These are phyloP conservation scores for Vicia sativa DNA, from an alignment of 306 rosid genomes.

Conservation along the genomic window DNA sequence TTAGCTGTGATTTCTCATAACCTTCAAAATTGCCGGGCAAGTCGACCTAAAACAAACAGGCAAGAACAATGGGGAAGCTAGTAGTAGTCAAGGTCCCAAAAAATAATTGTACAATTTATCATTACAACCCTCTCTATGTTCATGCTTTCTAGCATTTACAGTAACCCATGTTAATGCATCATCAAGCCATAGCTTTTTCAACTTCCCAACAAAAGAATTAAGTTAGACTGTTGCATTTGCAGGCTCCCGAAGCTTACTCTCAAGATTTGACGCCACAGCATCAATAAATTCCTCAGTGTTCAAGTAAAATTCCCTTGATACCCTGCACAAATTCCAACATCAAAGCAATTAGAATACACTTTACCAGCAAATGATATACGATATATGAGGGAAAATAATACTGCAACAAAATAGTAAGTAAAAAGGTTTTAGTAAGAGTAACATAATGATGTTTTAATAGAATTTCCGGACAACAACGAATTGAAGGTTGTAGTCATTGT, in stretches of 20 bases:
- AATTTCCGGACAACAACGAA: not conserved
- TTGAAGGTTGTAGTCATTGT: not conserved
- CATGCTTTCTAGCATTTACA: not conserved
- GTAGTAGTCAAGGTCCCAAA: conserved; percentile 10
- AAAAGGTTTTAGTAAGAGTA: not conserved
- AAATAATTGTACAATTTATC: not conserved
- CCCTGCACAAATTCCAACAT: conserved; percentile 55
- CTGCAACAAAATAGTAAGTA: not conserved
- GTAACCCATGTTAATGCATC: conserved; percentile 13
- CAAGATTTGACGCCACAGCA: conserved; percentile 72
- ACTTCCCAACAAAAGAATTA: not conserved
- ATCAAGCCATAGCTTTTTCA: conserved; percentile 8
- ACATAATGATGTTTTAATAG: not conserved
- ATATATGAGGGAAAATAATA: too few species aligned
- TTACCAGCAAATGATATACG: not conserved
- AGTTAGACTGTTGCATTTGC: conserved; percentile 46
- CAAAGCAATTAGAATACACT: conserved; percentile 25
- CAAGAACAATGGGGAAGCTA: conserved; percentile 23
- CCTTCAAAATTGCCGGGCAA: too few species aligned
- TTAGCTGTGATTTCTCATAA: not conserved
- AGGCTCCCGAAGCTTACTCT: conserved; percentile 57
- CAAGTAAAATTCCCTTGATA: conserved; percentile 74
- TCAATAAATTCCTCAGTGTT: conserved; percentile 88
- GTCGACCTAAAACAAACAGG: not conserved
- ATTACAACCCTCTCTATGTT: not conserved